A percentile compares a stretch with the other conserved stretches of the same genome.
Evolutionary conservation across 495 filamentous ascomycete species (phyloP).

Genomic region (Oleoguttula mirabilis): DNA sequence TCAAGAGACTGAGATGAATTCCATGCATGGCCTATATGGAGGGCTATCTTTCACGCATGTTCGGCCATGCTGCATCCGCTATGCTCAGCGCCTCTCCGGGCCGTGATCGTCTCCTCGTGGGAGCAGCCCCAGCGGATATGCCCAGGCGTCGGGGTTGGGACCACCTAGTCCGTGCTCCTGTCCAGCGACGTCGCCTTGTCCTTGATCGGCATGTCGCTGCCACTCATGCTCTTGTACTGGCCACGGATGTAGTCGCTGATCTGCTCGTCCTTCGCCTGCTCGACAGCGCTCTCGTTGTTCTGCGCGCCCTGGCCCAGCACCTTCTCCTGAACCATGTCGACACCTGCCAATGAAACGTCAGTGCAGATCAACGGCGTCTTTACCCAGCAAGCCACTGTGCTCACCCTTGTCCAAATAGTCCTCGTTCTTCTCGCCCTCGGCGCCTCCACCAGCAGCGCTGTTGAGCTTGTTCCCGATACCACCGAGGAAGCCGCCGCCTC

Average conservation of each 20-base stretch:
- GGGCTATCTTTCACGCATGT: too few relatives aligned
- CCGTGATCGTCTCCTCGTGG: too few relatives aligned
- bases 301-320: constrained; percentile 53
- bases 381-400: not conserved
- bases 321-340: constrained; percentile 58
- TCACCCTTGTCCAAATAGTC: constrained; percentile 47
- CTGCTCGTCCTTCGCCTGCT: constrained; percentile 57
- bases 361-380: not conserved
- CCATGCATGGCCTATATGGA: too few relatives aligned
- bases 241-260: constrained; percentile 40
- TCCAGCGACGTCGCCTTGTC: constrained; percentile 44
- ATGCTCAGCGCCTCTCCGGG: too few relatives aligned
- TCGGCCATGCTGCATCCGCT: too few relatives aligned
- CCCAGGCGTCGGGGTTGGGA: too few relatives aligned
- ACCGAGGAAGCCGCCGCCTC: constrained; percentile 39
- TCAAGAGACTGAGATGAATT: too few relatives aligned
- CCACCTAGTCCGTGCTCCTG: constrained; percentile 7
- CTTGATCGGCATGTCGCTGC: constrained; percentile 50
- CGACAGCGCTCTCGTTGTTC: constrained; percentile 55
- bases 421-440: constrained; percentile 51
- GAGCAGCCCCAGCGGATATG: too few relatives aligned
- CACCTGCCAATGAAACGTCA: constrained; percentile 34
- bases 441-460: constrained; percentile 49
- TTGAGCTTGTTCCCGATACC: constrained; percentile 46
- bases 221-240: constrained; percentile 49